Conservation (phyloP, 768 basidiomycete genomes). For the Lanmaoa pseudosensibilis region DNA sequence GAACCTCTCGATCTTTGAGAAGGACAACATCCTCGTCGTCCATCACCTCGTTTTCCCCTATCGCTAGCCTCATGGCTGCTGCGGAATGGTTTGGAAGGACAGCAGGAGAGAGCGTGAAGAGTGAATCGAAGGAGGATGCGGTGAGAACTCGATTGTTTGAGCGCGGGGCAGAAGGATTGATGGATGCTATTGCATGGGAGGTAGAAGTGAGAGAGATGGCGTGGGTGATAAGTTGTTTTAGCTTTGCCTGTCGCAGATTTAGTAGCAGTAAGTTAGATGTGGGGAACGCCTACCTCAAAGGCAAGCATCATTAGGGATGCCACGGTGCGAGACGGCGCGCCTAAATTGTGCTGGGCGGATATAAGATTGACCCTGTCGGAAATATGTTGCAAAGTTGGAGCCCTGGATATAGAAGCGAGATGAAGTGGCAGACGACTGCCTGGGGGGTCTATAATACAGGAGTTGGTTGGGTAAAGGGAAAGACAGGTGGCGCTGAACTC, state of each 20-base stretch:
- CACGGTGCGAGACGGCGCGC: constrained; percentile 59
- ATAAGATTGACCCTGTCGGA: constrained; percentile 79
- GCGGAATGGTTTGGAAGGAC: constrained; percentile 80
- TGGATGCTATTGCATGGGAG: constrained; percentile 76
- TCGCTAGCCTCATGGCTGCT: constrained; percentile 67
- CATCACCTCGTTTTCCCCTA: constrained; percentile 49
- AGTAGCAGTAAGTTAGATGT: background rate
- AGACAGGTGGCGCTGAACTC: background rate
- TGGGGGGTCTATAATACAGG: constrained; percentile 51
- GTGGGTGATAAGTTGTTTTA: constrained; percentile 82
- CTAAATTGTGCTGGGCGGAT: constrained; percentile 73
- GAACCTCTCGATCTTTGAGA: constrained; percentile 62
- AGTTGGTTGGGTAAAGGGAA: background rate
- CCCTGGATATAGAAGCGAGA: constrained; percentile 70
- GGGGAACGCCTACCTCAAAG: constrained; percentile 57
- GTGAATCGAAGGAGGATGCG: constrained; percentile 69
- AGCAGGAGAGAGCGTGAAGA: constrained; percentile 75
- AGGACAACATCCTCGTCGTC: constrained; percentile 50
- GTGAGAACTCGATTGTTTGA: constrained; percentile 51
- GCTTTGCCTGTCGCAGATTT: constrained; percentile 54
- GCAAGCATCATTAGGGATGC: constrained; percentile 73
- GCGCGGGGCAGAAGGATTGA: constrained; percentile 53
- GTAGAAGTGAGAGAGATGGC: constrained; percentile 74
- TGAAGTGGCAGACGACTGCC: constrained; percentile 72
- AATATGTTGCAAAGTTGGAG: constrained; percentile 74